phyloP scores from a whole-genome alignment of 768 basidiomycete genomes.

The Leccinum imitatum region DNA sequence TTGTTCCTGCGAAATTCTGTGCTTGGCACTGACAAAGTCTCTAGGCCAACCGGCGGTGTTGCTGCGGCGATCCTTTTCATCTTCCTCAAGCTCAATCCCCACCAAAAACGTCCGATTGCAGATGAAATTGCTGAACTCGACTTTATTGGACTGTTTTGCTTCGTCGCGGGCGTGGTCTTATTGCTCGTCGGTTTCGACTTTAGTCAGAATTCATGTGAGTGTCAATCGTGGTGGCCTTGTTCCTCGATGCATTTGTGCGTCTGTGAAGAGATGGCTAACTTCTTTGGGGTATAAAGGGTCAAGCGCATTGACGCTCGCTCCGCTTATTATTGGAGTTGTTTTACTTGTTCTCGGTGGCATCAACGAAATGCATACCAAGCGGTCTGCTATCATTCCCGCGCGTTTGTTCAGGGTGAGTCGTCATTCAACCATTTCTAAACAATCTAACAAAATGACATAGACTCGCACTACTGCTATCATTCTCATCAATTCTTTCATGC shows the following conservation, averaged over 20 bases:
- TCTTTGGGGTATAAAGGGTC: constrained; percentile 44
- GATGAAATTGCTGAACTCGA: constrained; percentile 70
- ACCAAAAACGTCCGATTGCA: constrained; percentile 52
- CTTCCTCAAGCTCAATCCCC: constrained; percentile 81
- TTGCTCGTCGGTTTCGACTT: constrained; percentile 73
- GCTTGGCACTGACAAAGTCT: neutral
- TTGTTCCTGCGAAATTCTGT: neutral
- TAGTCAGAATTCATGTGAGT: constrained; percentile 65
- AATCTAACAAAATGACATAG: constrained; percentile 30
- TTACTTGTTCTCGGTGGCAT: constrained; percentile 50
- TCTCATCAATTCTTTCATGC: constrained; percentile 57
- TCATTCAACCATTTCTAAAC: neutral
- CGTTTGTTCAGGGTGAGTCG: constrained; percentile 63
- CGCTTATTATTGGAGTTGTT: constrained; percentile 57
- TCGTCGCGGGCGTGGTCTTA: constrained; percentile 65
- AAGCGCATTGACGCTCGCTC: constrained; percentile 55
- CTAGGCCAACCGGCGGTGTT: constrained; percentile 71
- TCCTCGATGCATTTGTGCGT: neutral
- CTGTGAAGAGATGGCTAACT: neutral
- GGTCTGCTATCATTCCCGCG: constrained; percentile 72
- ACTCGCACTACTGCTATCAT: constrained; percentile 72
- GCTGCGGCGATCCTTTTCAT: constrained; percentile 62
- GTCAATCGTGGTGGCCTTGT: neutral
- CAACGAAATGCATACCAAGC: constrained; percentile 60
- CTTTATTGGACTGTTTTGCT: constrained; percentile 62